Evolutionary conservation across 495 filamentous ascomycete genomes (phyloP).

Genomic region (Neurospora sp.): DNA sequence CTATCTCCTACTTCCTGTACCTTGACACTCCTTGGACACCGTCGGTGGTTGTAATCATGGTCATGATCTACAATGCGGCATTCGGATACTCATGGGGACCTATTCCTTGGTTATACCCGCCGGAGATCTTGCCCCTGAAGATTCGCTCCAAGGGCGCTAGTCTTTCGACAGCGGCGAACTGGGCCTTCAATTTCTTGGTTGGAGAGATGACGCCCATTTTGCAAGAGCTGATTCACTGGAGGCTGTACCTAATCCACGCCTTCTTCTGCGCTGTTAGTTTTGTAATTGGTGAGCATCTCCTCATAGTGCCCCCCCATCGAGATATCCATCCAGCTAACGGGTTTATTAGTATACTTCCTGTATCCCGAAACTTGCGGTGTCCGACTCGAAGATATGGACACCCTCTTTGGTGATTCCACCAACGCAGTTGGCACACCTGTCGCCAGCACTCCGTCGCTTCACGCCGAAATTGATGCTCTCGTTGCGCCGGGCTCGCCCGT

Average conservation of each 20-base stretch:
- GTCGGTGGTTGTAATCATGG: slow-evolving; percentile 78
- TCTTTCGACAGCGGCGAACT: slow-evolving; percentile 91
- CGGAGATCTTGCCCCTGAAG: slow-evolving; percentile 92
- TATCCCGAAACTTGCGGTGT: slow-evolving; percentile 96
- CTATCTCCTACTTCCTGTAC: slow-evolving; percentile 92
- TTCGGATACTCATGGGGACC: slow-evolving; percentile 99
- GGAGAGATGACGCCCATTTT: slow-evolving; percentile 89
- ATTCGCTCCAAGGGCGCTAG: slow-evolving; percentile 97
- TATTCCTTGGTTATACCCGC: slow-evolving; percentile 95
- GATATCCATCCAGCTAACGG: slow-evolving; percentile 12
- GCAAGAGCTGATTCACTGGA: slow-evolving; percentile 84
- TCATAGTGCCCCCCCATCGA: neutral
- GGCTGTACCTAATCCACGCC: slow-evolving; percentile 87
- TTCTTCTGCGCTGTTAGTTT: slow-evolving; percentile 97
- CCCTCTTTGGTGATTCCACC: slow-evolving; percentile 80
- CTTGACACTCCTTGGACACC: slow-evolving; percentile 70
- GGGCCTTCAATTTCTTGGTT: slow-evolving; percentile 97
- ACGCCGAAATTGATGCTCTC: slow-evolving; percentile 62
- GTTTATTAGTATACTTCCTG: slow-evolving; percentile 74
- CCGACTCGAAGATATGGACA: slow-evolving; percentile 91
- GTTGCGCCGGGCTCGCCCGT: slow-evolving; percentile 65
- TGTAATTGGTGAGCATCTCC: slow-evolving; percentile 68
- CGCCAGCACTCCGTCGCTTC: slow-evolving; percentile 38
- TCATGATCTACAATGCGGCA: slow-evolving; percentile 97
- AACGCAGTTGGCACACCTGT: slow-evolving; percentile 53